Evolutionary conservation across 129 eudicot genomes (phyloP).

Genomic region (Arctium lappa): DNA sequence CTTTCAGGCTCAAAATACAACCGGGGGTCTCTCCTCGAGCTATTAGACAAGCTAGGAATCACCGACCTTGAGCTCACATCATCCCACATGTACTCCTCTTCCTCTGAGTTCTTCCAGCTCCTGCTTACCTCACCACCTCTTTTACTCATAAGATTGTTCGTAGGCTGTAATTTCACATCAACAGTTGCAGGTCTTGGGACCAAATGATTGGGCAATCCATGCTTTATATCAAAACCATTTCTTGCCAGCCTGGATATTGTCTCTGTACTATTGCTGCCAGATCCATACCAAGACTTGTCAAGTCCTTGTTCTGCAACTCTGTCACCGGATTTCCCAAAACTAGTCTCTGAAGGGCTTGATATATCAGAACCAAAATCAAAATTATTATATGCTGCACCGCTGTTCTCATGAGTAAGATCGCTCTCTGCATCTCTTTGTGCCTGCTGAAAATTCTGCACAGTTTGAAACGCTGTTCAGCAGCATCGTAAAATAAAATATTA

Average conservation of each 20-base stretch:
- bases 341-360: slow-evolving; percentile 35
- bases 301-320: slow-evolving; percentile 43
- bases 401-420: slow-evolving; percentile 48
- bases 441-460: slow-evolving; percentile 46
- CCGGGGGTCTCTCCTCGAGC: slow-evolving; percentile 47
- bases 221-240: slow-evolving; percentile 44
- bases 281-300: slow-evolving; percentile 46
- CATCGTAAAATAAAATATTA: background rate
- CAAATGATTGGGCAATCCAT: slow-evolving; percentile 32
- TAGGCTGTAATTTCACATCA: slow-evolving; percentile 37
- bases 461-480: background rate
- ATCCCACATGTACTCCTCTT: slow-evolving; percentile 90
- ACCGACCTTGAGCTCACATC: slow-evolving; percentile 48
- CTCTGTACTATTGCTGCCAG: slow-evolving; percentile 40
- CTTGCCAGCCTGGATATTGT: slow-evolving; percentile 41
- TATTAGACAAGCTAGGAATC: slow-evolving; percentile 31
- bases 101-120: slow-evolving; percentile 81
- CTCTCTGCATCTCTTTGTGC: slow-evolving; percentile 45
- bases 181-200: slow-evolving; percentile 26
- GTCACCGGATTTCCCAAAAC: slow-evolving; percentile 35
- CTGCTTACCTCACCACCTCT: slow-evolving; percentile 41
- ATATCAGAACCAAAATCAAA: slow-evolving; percentile 47
- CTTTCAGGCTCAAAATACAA: slow-evolving; percentile 45
- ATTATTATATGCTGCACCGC: slow-evolving; percentile 41
- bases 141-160: slow-evolving; percentile 22